phyloP scores from a whole-genome alignment of 345 rosid genomes.

The Rhizophora apiculata region DNA sequence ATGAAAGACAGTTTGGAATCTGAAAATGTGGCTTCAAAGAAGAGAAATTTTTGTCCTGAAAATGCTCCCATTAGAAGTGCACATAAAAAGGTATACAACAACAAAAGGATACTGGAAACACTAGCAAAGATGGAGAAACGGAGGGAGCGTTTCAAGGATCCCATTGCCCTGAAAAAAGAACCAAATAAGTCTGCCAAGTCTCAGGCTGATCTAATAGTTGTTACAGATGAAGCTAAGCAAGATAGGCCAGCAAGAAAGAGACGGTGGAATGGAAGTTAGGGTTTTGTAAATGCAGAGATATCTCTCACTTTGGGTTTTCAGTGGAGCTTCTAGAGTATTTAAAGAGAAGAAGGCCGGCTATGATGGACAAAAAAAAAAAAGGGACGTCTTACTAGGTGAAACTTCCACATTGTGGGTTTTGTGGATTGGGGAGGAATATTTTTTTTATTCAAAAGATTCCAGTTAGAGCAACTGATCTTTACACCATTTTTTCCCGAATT shows the following conservation, averaged over 20 bases:
- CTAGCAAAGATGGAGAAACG: slow-evolving; percentile 67
- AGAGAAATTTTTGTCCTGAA: background rate
- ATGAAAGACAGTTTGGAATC: slow-evolving; percentile 3
- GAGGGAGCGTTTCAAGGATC: slow-evolving; percentile 57
- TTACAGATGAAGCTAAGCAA: slow-evolving; percentile 30
- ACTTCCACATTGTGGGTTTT: too few species aligned
- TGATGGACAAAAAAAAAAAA: background rate
- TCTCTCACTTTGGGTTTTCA: background rate
- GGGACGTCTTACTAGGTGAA: too few species aligned
- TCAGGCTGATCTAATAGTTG: slow-evolving; percentile 23
- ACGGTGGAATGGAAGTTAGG: slow-evolving; percentile 49
- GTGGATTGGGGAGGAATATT: background rate
- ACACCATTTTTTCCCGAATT: background rate
- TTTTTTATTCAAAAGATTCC: background rate
- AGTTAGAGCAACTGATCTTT: background rate
- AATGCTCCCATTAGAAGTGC: slow-evolving; percentile 19
- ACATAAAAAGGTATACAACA: slow-evolving; percentile 24
- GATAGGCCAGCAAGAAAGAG: slow-evolving; percentile 55
- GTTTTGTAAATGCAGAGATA: background rate
- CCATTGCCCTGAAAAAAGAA: slow-evolving; percentile 20
- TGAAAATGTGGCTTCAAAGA: slow-evolving; percentile 16
- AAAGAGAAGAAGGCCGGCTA: background rate
- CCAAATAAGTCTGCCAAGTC: slow-evolving; percentile 14
- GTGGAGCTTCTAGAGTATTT: background rate
- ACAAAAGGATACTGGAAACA: slow-evolving; percentile 37